Conservation (phyloP, 83 land plant genomes). For the Thuja plicata region DNA sequence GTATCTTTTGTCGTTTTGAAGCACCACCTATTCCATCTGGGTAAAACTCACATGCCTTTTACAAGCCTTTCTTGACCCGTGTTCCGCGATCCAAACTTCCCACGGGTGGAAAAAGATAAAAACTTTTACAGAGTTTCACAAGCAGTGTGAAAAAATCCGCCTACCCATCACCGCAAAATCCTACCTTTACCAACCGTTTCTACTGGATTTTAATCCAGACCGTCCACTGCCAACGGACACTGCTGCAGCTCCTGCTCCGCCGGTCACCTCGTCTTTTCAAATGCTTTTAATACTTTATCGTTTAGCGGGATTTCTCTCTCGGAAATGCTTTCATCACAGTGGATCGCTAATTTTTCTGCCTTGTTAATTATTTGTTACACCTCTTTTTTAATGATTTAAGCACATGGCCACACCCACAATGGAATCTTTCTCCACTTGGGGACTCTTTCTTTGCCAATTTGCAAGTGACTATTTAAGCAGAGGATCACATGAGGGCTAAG, state of each 20-base stretch:
- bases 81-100: not conserved
- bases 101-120: not conserved
- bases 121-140: not conserved
- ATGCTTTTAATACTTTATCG: not conserved
- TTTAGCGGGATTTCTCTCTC: not conserved
- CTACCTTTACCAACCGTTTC: conserved; percentile 7
- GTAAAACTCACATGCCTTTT: too few relatives aligned
- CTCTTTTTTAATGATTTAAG: not conserved
- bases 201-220: not conserved
- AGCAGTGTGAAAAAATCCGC: not conserved
- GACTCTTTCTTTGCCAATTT: too few relatives aligned
- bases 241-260: not conserved
- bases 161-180: conserved; percentile 10
- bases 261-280: not conserved
- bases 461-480: not conserved
- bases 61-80: too few relatives aligned
- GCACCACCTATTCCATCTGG: not conserved
- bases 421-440: not conserved
- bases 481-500: not conserved
- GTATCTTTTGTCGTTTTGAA: conserved; percentile 4
- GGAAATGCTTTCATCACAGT: not conserved
- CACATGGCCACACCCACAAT: not conserved
- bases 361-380: not conserved
- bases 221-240: not conserved
- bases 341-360: not conserved